These are phyloP conservation scores for Boletellus ananas DNA, from an alignment of 768 basidiomycete species.

Conservation along the genomic window DNA sequence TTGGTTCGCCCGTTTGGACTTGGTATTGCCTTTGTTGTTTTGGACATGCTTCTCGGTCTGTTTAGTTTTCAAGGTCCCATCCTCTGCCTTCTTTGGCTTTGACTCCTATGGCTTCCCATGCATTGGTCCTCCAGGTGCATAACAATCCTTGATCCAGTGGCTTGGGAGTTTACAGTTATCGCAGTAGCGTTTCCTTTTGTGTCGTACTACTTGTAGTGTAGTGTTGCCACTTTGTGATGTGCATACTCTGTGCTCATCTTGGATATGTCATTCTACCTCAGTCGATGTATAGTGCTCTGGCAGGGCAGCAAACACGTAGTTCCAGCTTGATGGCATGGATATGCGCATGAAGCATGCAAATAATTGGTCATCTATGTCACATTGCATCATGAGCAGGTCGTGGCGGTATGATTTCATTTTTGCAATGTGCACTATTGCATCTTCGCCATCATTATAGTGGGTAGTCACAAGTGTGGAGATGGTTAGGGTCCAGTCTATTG, in stretches of 20 bases:
- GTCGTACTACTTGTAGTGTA: background rate
- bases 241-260: background rate
- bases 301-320: slow-evolving; percentile 12
- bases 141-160: background rate
- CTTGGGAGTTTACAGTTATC: background rate
- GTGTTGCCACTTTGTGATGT: background rate
- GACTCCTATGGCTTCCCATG: background rate
- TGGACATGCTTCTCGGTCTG: background rate
- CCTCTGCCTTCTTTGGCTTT: background rate
- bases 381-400: background rate
- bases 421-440: background rate
- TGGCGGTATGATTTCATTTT: background rate
- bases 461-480: background rate
- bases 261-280: slow-evolving; percentile 2
- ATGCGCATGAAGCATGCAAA: slow-evolving; percentile 12
- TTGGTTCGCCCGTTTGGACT: background rate
- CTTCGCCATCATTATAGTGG: background rate
- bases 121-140: background rate
- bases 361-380: background rate
- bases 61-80: too few relatives aligned
- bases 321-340: slow-evolving; percentile 14
- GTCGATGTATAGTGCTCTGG: slow-evolving; percentile 9
- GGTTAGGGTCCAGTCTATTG: background rate
- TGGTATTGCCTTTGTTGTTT: background rate
- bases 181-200: background rate